Evolutionary conservation across 2,329 filamentous ascomycete genomes (phyloP), one percentile per base, ranked within the genome.

Genomic region (Piedraia hortae): DNA sequence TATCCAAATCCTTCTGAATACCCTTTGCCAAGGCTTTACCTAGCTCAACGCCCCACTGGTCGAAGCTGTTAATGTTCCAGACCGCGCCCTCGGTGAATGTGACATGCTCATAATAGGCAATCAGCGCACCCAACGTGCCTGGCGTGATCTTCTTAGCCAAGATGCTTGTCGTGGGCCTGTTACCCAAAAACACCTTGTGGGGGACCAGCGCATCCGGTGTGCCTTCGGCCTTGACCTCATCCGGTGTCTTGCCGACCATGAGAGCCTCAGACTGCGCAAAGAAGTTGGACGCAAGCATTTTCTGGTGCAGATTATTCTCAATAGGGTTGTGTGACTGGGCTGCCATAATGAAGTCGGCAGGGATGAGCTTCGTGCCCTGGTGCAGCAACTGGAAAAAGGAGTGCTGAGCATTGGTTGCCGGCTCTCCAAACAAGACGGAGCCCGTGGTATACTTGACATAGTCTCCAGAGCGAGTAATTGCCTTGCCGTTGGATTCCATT

Each of bases 321-420:
- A 90, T 68, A 24, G 82, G 80, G 62, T 97, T 97, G 62, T 97
- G 85, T 25, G 77, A 88, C 56, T 91, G 64, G 32, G 77, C 80
- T 17, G 85, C 85, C 37, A 97, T 57, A 53, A 97, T 88, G 57
- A 97, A 97, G 53, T 97, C 85, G 36, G 82, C 71, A 9, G 85
- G 85, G 44, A 97, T 93, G 41, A 97, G 68, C 64, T 93, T 93
- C 38, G 85, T 97, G 41, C 85, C 85, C 52, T 97, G 85, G 60
- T 97, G 85, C 27, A 97, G 67, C 21, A 97, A 70, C 62, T 97
- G 85, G 70, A 89, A 97, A 68, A 97, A 97, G 29, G 85, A 93
- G 63, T 97, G 85, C 57, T 97, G 85, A 19, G 85, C 85, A 46
- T 97, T 97, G 47, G 85, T 97, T 51, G 78, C 88, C 24, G 85